A percentile compares a stretch with the other conserved stretches of the same genome.
phyloP scores from a whole-genome alignment of 2,329 filamentous ascomycete species.

The Aspergillus piperis region DNA sequence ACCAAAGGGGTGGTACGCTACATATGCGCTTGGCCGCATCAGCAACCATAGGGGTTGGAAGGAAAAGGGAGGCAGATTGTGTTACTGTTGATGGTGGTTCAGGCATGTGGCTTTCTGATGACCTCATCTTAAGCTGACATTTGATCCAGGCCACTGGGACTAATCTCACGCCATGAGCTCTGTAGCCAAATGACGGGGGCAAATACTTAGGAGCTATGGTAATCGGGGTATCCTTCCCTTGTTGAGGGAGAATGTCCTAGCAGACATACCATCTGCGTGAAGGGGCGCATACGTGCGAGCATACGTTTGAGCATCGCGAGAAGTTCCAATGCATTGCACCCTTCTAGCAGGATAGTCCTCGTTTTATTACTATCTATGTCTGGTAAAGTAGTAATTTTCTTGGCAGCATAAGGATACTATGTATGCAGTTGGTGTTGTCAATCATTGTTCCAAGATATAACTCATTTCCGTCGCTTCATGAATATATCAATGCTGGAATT shows the following conservation, averaged over 20 bases:
- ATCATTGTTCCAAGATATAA: too few species aligned
- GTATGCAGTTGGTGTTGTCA: too few species aligned
- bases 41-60: too few species aligned
- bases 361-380: too few species aligned
- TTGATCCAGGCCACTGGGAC: neutral
- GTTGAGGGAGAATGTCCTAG: neutral
- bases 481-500: too few species aligned
- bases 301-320: too few species aligned
- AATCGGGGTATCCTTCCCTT: neutral
- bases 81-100: neutral
- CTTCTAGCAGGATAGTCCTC: too few species aligned
- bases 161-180: neutral
- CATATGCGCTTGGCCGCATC: neutral
- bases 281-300: too few species aligned
- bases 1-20: neutral
- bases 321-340: too few species aligned
- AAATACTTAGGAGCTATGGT: neutral
- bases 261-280: neutral
- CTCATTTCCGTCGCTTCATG: too few species aligned
- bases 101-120: neutral
- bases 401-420: too few species aligned
- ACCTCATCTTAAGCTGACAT: neutral
- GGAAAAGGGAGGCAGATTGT: neutral
- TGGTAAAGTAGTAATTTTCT: too few species aligned
- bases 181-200: neutral